Evolutionary conservation across 208 protist species (phyloP).

Genomic region (Lotmaria passim): DNA sequence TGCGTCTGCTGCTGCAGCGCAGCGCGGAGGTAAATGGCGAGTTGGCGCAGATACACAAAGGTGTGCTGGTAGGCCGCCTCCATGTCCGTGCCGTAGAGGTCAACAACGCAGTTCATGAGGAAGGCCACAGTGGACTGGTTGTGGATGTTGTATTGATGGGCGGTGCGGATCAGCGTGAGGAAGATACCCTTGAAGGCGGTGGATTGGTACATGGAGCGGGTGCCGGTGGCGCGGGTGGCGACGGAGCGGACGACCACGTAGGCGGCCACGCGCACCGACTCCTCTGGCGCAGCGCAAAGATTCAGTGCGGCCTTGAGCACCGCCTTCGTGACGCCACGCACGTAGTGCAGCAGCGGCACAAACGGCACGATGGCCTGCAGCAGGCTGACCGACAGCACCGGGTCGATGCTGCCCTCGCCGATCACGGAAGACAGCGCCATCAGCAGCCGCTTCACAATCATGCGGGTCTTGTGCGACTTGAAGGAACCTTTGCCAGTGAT

Average conservation of each 20-base stretch:
- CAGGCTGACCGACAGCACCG: conserved; percentile 64
- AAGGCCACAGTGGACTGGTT: conserved; percentile 87
- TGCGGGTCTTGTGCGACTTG: conserved; percentile 75
- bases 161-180: conserved; percentile 88
- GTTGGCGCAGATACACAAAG: conserved; percentile 98
- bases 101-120: conserved; percentile 94
- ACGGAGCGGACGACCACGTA: conserved; percentile 89
- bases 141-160: conserved; percentile 83
- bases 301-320: conserved; percentile 74
- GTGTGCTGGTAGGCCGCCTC: conserved; percentile 94
- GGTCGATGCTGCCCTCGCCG: conserved; percentile 65
- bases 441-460: conserved; percentile 80
- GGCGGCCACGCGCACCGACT: conserved; percentile 81
- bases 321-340: conserved; percentile 81
- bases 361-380: conserved; percentile 81
- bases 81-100: conserved; percentile 95
- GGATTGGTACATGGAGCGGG: conserved; percentile 91
- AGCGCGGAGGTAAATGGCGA: conserved; percentile 96
- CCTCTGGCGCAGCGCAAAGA: conserved; percentile 78
- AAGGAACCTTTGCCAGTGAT: conserved; percentile 87
- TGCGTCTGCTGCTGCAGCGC: conserved; percentile 92
- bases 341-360: conserved; percentile 89
- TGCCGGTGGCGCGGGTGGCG: conserved; percentile 86
- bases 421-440: conserved; percentile 67
- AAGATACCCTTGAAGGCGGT: conserved; percentile 94